Base-by-base conservation (phyloP, 2,329 filamentous ascomycete genomes). In the Stagonosporopsis rhizophila region DNA sequence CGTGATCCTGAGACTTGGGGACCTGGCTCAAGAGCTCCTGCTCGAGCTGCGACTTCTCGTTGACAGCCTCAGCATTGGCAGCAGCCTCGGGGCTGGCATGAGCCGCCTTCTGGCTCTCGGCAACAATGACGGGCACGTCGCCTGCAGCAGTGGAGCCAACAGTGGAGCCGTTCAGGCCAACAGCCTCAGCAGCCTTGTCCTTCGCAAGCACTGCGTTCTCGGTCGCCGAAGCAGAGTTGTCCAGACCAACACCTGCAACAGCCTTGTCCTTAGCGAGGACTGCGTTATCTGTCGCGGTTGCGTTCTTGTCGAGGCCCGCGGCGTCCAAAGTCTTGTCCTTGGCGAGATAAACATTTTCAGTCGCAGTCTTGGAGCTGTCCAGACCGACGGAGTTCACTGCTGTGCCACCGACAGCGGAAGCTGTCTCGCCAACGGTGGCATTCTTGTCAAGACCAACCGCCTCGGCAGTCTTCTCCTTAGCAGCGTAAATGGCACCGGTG, bases 31-130 rank as follows among this genome's bases (percentile, higher is more conserved):
- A 80, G 12, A 96, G 81, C 78, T 96, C 89, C 20, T 85, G 79
- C 79, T 92, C 89, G 6, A 92, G 81, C 47, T 82, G 80, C 46
- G 83, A 85, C 84, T 92, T 92, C 69, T 90, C 89, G 62, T 81
- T 75, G 14, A 92, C 87, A 68, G 88, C 88, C 35, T 83, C 80
- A 28, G 83, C 78, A 52, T 86, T 80, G 25, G 82, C 87, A 64
- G 87, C 87, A 23, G 89, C 88, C 71, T 91, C 89, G 12, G 88
- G 85, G 14, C 80, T 78, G 38, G 80, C 79, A 52, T 85, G 76
- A 8, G 88, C 87, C 70, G 86, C 83, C 64, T 85, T 80, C 70
- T 92, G 88, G 76, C 87, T 90, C 69, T 91, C 85, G 71, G 85
- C 87, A 55, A 92, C 89, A 34, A 89, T 76, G 46, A 83, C 81